These are phyloP conservation scores for Pseudogymnoascus sp. DNA, from an alignment of 2,329 filamentous ascomycete genomes.

Conservation along the genomic window DNA sequence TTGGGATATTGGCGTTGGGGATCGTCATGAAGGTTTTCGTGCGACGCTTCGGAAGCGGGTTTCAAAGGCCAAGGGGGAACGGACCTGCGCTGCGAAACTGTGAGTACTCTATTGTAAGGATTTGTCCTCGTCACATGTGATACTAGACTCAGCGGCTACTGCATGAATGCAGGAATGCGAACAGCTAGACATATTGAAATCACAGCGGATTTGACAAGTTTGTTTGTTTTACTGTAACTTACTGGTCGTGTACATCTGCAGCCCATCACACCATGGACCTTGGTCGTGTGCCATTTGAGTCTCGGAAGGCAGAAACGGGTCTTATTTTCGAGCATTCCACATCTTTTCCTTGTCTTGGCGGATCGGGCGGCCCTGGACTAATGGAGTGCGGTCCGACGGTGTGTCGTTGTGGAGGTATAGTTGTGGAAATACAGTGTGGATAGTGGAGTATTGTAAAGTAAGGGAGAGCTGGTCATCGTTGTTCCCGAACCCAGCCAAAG, in stretches of 20 bases:
- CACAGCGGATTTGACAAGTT: background rate
- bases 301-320: constrained; percentile 3
- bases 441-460: background rate
- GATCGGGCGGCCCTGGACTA: background rate
- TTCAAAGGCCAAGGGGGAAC: background rate
- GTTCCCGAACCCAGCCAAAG: constrained; percentile 5
- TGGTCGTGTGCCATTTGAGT: background rate
- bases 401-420: background rate
- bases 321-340: background rate
- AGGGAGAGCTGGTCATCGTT: constrained; percentile 1
- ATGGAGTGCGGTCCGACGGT: background rate
- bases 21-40: constrained; percentile 7
- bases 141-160: background rate
- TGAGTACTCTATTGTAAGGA: background rate
- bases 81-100: background rate
- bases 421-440: background rate
- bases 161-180: constrained; percentile 3
- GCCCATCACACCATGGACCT: background rate
- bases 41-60: constrained; percentile 3
- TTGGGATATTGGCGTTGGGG: background rate
- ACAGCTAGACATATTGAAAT: background rate
- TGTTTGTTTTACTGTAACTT: constrained; percentile 4
- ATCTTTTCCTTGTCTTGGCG: background rate
- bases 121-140: background rate
- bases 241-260: background rate